Evolutionary conservation across 2,329 filamentous ascomycete species (phyloP).

Genomic region (Claviceps spartinae): DNA sequence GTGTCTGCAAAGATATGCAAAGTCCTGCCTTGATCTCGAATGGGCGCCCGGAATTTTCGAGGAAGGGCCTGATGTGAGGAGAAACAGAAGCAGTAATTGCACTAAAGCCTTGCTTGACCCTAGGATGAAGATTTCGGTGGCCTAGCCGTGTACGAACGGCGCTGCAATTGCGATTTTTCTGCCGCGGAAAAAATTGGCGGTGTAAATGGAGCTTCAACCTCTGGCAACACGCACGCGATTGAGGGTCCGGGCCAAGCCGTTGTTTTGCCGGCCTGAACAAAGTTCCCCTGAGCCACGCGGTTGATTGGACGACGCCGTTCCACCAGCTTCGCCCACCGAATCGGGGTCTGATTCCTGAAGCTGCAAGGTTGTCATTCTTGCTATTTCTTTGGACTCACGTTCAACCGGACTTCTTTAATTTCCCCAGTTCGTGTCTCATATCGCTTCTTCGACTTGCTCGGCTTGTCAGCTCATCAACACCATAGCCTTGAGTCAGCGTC

Average conservation of each 20-base stretch:
- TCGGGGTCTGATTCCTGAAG: not conserved
- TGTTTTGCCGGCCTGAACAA: slow-evolving; percentile 9
- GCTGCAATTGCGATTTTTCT: slow-evolving; percentile 10
- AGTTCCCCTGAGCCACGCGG: slow-evolving; percentile 12
- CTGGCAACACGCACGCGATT: not conserved
- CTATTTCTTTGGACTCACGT: slow-evolving; percentile 1
- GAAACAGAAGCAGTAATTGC: not conserved
- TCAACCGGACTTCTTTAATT: slow-evolving; percentile 1
- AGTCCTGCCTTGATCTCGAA: not conserved
- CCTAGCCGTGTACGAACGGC: not conserved
- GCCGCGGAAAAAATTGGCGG: slow-evolving; percentile 14
- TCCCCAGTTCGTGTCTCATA: slow-evolving; percentile 8
- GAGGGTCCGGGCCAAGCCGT: slow-evolving; percentile 2
- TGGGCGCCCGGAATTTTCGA: not conserved
- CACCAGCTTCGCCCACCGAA: not conserved
- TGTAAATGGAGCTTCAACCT: slow-evolving; percentile 5
- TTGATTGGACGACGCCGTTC: slow-evolving; percentile 25
- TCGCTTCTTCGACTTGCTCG: slow-evolving; percentile 5
- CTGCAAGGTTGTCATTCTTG: not conserved
- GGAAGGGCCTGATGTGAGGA: not conserved
- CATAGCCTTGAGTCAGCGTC: slow-evolving; percentile 2
- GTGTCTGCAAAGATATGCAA: slow-evolving; percentile 5
- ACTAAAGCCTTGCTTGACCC: not conserved
- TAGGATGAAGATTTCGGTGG: not conserved
- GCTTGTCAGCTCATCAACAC: not conserved